Evolutionary conservation across 805 yeast species (phyloP), one percentile per base, ranked within the genome.

Genomic region (Saccharomycopsis sp.): DNA sequence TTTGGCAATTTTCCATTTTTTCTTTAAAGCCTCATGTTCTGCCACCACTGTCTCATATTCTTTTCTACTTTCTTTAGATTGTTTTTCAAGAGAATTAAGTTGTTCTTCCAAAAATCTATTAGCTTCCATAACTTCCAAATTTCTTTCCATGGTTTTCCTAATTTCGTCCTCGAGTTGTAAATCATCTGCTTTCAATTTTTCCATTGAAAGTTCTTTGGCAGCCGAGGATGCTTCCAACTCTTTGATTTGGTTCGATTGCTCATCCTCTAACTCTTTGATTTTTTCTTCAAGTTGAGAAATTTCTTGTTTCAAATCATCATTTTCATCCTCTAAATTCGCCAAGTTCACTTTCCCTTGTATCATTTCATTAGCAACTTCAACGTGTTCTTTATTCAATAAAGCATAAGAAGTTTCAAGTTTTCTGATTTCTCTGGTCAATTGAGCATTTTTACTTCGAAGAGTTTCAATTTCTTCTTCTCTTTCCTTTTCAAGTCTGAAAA

Each of bases 321-420:
- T 83, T 44, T 85, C 94, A 51, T 84, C 89, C 37, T 70, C 65
- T 20, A 89, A 57, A 26, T 80, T 79, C 2, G 94, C 95, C 20
- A 82, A 66, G 40, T 67, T 71, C 31, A 88, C 72, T 52, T 92
- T 78, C 30, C 83, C 79, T 48, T 74, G 75, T 26, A 89, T 86
- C 77, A 92, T 74, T 49, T 78, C 85, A 59, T 88, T 89, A 3
- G 95, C 94, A 29, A 87, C 74, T 40, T 74, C 81, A 21, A 87
- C 74, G 58, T 92, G 96, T 53, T 88, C 96, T 45, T 74, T 67
- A 54, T 84, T 86, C 44, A 89, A 62, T 2, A 74, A 63, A 3
- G 79, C 73, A 52, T 78, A 77, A 18, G 79, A 72, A 14, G 76
- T 66, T 57, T 86, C 95, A 29, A 87, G 65, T 44, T 75, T 70